phyloP scores from a whole-genome alignment of 352 stramenopile genomes.

The Globisporangium nagaii region DNA sequence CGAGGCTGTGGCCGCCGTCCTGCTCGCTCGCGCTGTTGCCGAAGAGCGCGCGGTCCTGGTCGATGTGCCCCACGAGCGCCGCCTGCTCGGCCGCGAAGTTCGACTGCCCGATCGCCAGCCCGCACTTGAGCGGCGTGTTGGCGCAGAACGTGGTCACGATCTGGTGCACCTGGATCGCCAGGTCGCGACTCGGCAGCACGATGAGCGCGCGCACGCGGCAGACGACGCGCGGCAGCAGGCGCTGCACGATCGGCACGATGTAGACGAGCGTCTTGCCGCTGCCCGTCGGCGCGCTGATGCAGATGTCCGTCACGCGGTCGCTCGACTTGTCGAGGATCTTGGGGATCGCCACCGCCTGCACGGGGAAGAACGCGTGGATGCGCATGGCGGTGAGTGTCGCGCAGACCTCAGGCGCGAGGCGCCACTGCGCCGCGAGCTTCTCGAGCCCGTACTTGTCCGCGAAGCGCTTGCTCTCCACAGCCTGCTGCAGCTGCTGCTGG shows the following conservation, averaged over 20 bases:
- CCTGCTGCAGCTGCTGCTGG: constrained; percentile 13
- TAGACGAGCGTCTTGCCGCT: constrained; percentile 98
- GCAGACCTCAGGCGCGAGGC: constrained; percentile 35
- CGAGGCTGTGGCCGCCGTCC: constrained; percentile 64
- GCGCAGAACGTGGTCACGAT: constrained; percentile 60
- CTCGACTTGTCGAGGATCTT: constrained; percentile 84
- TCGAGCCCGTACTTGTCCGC: constrained; percentile 56
- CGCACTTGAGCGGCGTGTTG: constrained; percentile 82
- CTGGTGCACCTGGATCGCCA: constrained; percentile 89
- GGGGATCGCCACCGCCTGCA: constrained; percentile 93
- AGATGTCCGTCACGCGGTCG: constrained; percentile 90
- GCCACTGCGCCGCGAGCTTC: constrained; percentile 55
- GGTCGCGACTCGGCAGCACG: constrained; percentile 94
- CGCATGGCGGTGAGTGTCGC: constrained; percentile 31
- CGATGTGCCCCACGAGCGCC: constrained; percentile 47
- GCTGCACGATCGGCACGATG: constrained; percentile 94
- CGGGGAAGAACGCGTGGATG: constrained; percentile 92
- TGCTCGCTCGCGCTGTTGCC: constrained; percentile 11
- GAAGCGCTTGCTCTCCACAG: constrained; percentile 29
- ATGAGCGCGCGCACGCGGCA: constrained; percentile 92
- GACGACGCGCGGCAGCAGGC: constrained; percentile 73
- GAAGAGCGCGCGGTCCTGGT: constrained; percentile 27
- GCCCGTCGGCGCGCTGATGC: constrained; percentile 95
- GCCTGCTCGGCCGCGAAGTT: constrained; percentile 84
- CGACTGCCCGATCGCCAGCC: constrained; percentile 89